phyloP scores from a whole-genome alignment of 2,329 filamentous ascomycete genomes.

The Fusarium hostae region DNA sequence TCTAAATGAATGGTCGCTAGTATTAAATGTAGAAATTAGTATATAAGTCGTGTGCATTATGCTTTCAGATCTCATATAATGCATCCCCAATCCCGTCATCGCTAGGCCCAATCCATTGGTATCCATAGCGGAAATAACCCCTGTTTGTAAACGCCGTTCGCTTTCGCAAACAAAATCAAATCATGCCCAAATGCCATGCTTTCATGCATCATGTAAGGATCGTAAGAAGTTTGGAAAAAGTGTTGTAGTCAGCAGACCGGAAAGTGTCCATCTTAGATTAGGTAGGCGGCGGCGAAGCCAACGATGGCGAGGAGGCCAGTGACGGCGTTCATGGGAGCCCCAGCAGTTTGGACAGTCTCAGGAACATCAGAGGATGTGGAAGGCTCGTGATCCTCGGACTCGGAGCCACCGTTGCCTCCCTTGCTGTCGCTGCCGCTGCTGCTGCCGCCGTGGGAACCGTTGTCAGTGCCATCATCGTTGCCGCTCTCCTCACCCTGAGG shows the following conservation, averaged over 20 bases:
- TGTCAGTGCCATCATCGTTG: slow-evolving; percentile 13
- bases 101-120: slow-evolving; percentile 25
- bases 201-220: slow-evolving; percentile 41
- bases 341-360: slow-evolving; percentile 41
- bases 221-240: slow-evolving; percentile 29
- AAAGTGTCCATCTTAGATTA: slow-evolving; percentile 51
- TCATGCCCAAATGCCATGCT: slow-evolving; percentile 32
- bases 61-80: slow-evolving; percentile 34
- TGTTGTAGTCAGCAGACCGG: neutral
- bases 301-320: slow-evolving; percentile 52
- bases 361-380: slow-evolving; percentile 25
- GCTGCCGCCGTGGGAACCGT: neutral
- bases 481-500: slow-evolving; percentile 20
- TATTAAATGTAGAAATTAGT: slow-evolving; percentile 38
- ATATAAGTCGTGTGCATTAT: slow-evolving; percentile 37
- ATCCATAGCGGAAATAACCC: slow-evolving; percentile 27
- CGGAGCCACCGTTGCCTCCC: slow-evolving; percentile 5
- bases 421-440: slow-evolving; percentile 1
- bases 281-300: slow-evolving; percentile 54
- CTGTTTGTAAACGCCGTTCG: slow-evolving; percentile 33
- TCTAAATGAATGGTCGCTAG: slow-evolving; percentile 42
- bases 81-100: slow-evolving; percentile 28
- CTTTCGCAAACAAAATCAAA: slow-evolving; percentile 32
- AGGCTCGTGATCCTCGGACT: slow-evolving; percentile 24
- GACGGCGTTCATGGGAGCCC: slow-evolving; percentile 47